Conservation (phyloP, 129 eudicot genomes). For the Flaveria brownii region DNA sequence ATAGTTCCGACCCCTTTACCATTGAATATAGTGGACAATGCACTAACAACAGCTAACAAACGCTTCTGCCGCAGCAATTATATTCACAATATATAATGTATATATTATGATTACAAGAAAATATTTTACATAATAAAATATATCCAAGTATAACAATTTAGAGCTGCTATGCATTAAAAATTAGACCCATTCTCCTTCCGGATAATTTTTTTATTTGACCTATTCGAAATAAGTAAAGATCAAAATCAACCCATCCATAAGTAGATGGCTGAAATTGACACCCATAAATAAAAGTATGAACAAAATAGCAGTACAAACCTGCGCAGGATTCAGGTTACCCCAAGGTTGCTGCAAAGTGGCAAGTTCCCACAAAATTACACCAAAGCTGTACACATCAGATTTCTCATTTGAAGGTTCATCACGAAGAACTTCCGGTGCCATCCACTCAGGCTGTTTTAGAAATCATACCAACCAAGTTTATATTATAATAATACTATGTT, state of each 20-base stretch:
- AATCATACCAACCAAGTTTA: background rate
- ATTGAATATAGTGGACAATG: background rate
- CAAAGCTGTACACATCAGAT: constrained; percentile 95
- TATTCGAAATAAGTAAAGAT: background rate
- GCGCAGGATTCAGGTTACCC: constrained; percentile 89
- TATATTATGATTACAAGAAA: background rate
- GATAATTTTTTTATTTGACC: background rate
- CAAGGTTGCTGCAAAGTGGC: constrained; percentile 94
- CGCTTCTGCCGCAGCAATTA: background rate
- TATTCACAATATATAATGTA: background rate
- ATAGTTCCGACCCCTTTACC: background rate
- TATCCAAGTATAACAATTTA: background rate
- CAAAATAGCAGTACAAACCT: constrained; percentile 40
- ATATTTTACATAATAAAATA: background rate
- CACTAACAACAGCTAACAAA: background rate
- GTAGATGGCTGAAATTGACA: background rate
- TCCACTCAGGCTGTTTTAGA: constrained; percentile 85
- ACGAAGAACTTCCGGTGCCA: constrained; percentile 99
- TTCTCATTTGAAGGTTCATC: constrained; percentile 96
- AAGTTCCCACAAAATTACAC: constrained; percentile 94
- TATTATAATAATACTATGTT: background rate
- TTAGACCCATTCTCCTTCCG: background rate
- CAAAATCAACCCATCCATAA: background rate
- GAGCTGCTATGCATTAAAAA: background rate
- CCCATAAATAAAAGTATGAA: background rate